Conservation (phyloP, 2,329 filamentous ascomycete species). For the Fusarium caatingaense region DNA sequence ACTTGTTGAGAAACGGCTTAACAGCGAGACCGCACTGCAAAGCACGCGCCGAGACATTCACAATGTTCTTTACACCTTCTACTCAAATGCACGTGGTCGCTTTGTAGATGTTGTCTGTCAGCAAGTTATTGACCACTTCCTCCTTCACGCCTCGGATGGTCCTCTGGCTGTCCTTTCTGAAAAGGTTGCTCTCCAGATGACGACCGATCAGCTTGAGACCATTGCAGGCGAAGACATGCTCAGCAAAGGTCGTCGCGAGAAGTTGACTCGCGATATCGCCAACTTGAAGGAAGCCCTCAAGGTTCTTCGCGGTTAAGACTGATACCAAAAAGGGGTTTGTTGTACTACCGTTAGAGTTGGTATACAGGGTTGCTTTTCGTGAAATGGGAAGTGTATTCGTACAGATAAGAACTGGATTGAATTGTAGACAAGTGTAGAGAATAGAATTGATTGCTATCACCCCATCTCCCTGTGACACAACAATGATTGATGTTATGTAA, state of each 20-base stretch:
- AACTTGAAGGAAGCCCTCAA: constrained; percentile 55
- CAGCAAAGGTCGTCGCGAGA: constrained; percentile 54
- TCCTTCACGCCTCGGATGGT: constrained; percentile 61
- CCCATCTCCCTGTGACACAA: too few relatives aligned
- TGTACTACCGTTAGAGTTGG: too few relatives aligned
- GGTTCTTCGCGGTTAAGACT: constrained; percentile 34
- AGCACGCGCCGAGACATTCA: too few relatives aligned
- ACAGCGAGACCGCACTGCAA: too few relatives aligned
- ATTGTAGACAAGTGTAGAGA: too few relatives aligned
- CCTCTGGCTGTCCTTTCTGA: constrained; percentile 66
- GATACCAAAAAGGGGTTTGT: too few relatives aligned
- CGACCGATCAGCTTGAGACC: constrained; percentile 59
- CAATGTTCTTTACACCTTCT: constrained; percentile 70
- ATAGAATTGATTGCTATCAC: too few relatives aligned
- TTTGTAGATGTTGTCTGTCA: constrained; percentile 73
- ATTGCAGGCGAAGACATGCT: constrained; percentile 69
- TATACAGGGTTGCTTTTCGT: too few relatives aligned
- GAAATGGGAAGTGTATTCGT: too few relatives aligned
- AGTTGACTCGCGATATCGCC: constrained; percentile 58
- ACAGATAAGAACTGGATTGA: too few relatives aligned
- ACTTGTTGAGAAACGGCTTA: too few relatives aligned
- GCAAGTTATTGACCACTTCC: constrained; percentile 66
- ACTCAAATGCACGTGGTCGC: constrained; percentile 68
- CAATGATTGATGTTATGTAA: too few relatives aligned
- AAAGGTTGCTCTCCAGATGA: constrained; percentile 61